Conservation (phyloP, 2,329 filamentous ascomycete species). For the Beauveria sp. region DNA sequence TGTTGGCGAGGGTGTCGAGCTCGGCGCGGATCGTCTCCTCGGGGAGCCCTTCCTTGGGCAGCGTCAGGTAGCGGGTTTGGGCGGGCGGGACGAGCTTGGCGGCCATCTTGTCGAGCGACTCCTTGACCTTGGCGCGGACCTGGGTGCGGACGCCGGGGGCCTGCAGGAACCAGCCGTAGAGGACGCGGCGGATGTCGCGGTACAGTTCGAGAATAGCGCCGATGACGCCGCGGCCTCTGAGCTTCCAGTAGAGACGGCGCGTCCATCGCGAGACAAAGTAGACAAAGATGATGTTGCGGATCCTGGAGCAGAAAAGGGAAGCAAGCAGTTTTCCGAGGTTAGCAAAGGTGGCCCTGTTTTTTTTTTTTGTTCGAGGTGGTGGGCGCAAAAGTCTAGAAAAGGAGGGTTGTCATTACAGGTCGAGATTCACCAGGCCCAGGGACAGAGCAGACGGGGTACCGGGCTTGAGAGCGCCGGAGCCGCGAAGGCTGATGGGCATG, state of each 20-base stretch:
- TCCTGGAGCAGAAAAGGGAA: slow-evolving; percentile 33
- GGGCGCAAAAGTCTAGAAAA: neutral
- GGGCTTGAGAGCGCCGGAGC: slow-evolving; percentile 55
- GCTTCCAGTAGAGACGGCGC: slow-evolving; percentile 71
- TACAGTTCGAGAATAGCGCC: slow-evolving; percentile 73
- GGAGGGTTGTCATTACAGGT: slow-evolving; percentile 43
- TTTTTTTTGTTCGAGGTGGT: too few species aligned
- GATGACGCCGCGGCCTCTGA: slow-evolving; percentile 81
- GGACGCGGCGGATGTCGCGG: slow-evolving; percentile 58
- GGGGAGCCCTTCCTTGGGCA: slow-evolving; percentile 79
- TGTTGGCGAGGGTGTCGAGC: slow-evolving; percentile 66
- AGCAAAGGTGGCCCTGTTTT: neutral
- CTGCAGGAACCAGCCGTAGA: slow-evolving; percentile 80
- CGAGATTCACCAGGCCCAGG: slow-evolving; percentile 55
- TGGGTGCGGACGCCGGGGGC: slow-evolving; percentile 79
- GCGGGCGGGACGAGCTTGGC: slow-evolving; percentile 72
- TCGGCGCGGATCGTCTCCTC: slow-evolving; percentile 73
- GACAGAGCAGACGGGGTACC: slow-evolving; percentile 44
- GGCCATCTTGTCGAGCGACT: slow-evolving; percentile 73
- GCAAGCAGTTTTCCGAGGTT: neutral
- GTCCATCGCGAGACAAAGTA: slow-evolving; percentile 81
- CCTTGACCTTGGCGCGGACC: slow-evolving; percentile 76
- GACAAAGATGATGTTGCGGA: slow-evolving; percentile 83
- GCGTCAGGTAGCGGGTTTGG: slow-evolving; percentile 62
- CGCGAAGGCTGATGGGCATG: slow-evolving; percentile 63